Evolutionary conservation across 2,329 filamentous ascomycete genomes (phyloP), one percentile per base, ranked within the genome.

Genomic region (Neoarthrinium moseri): DNA sequence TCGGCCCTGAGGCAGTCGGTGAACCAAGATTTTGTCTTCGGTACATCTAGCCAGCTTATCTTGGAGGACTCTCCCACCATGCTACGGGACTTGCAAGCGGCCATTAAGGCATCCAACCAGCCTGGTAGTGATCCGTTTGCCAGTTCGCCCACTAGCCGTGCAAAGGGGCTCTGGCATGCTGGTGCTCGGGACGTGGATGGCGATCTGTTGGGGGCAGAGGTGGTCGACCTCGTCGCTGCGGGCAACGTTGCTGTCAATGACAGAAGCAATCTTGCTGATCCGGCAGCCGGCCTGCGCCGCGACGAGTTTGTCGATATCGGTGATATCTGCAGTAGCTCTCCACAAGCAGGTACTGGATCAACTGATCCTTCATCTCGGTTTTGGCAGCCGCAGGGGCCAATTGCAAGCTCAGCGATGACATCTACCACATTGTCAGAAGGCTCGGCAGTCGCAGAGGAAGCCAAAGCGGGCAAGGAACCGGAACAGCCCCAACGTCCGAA

Each of bases 11-110:
- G 78, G 43, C 77, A 86, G 53, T 78, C 87, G 12, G 73, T 79
- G 3, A 72, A 78, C 1, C 90, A 94, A 61, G 82, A 91, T 49
- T 88, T 91, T 58, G 68, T 95, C 0, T 95, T 95, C 65, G 90
- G 89, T 1, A 94, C 89, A 0, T 91, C 87, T 2, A 95, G 90
- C 62, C 90, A 95, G 62, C 69, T 95, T 20, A 86, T 84, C 12
- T 71, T 77, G 45, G 87, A 90, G 46, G 81, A 90, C 27, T 88
- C 86, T 0, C 86, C 87, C 8, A 78, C 77, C 0, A 76, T 84
- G 20, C 63, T 88, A 13, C 74, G 77, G 23, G 78, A 87, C 36
- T 64, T 88, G 17, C 81, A 87, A 43, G 60, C 72, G 43, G 84
- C 83, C 1, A 76, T 87, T 51, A 74, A 73, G 50, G 72, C 71